These are phyloP conservation scores for Ensete ventricosum DNA, from an alignment of 176 grass and related monocot species.

Conservation along the genomic window DNA sequence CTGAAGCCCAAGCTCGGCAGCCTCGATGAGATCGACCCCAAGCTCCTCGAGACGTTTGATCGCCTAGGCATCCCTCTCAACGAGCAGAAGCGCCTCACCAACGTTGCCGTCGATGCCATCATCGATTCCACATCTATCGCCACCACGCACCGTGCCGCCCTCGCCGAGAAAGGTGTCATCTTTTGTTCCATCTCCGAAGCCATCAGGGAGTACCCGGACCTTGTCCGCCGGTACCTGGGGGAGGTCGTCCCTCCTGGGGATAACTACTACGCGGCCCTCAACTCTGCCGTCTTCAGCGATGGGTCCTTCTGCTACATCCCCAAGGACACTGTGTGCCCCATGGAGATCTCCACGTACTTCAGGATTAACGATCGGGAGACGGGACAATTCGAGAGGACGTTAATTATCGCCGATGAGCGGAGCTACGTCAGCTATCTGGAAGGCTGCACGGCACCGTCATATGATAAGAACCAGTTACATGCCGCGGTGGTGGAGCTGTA, in stretches of 20 bases:
- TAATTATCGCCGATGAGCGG: conserved; percentile 74
- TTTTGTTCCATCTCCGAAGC: conserved; percentile 98
- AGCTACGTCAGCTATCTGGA: conserved; percentile 89
- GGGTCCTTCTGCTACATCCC: conserved; percentile 97
- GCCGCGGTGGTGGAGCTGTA: conserved; percentile 87
- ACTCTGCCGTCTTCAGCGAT: conserved; percentile 88
- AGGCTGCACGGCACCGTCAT: conserved; percentile 80
- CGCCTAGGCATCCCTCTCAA: conserved; percentile 76
- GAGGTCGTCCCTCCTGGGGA: conserved; percentile 56
- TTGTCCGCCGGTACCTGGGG: conserved; percentile 58
- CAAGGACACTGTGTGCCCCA: conserved; percentile 82
- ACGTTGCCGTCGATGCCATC: conserved; percentile 88
- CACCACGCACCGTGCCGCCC: conserved; percentile 66
- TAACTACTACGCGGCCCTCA: conserved; percentile 93
- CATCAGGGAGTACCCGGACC: conserved; percentile 79
- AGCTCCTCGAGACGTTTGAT: conserved; percentile 74
- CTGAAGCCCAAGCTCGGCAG: conserved; percentile 75
- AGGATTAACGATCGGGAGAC: conserved; percentile 92
- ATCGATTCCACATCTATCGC: conserved; percentile 92
- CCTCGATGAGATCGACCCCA: conserved; percentile 77
- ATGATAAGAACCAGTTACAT: conserved; percentile 81
- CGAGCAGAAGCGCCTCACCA: conserved; percentile 90
- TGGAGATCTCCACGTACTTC: conserved; percentile 97
- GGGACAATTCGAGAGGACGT: conserved; percentile 79
- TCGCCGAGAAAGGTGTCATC: conserved; percentile 80